Evolutionary conservation across 148 eudicot species (phyloP), one percentile per base, ranked within the genome.

Genomic region (Suaeda aralocaspica): DNA sequence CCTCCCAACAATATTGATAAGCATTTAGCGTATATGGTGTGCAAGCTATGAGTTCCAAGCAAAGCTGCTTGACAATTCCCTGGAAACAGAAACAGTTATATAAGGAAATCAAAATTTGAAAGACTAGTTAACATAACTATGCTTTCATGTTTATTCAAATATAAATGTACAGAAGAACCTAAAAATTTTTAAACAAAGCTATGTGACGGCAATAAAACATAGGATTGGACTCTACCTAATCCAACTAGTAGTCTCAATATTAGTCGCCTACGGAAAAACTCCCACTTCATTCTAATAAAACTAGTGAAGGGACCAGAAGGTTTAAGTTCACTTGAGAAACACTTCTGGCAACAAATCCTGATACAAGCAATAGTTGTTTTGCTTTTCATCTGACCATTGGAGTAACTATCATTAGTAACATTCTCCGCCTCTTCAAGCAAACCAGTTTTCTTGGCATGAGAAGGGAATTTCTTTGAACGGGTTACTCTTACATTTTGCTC

Each of bases 211-310:
- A 48, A 28, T 30, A 26, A 50, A 21, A 59, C 46, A 50, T 19
- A 29, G 48, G 25, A 71, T 12, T 28, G 29, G 3, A 62, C 36
- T 64, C 44, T 88, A 93, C 99, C 99, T 82, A 86, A 79, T 76
- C 85, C 82, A 30, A 82, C 59, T 13, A 87, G 89, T 55, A 86
- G 74, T 70, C 82, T 83, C 79, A 89, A 61, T 34, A 73, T 78
- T 66, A 82, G 87, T 61, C 78, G 81, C 75, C 96, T 80, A 73
- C 94, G 86, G 31, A 70, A 83, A 66, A 86, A 78, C 83, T 94
- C 97, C 97, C 92, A 89, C 72, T 82, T 87, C 85, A 89, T 71
- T 69, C 48, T 78, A 53, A 84, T 76, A 66, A 82, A 70, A 68
- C 67, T 66, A 45, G 22, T 76, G 30, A 89, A 18, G 31, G 83